These are phyloP conservation scores for Saccharum officinarum DNA, from an alignment of 176 grass and related monocot species.

Conservation along the genomic window DNA sequence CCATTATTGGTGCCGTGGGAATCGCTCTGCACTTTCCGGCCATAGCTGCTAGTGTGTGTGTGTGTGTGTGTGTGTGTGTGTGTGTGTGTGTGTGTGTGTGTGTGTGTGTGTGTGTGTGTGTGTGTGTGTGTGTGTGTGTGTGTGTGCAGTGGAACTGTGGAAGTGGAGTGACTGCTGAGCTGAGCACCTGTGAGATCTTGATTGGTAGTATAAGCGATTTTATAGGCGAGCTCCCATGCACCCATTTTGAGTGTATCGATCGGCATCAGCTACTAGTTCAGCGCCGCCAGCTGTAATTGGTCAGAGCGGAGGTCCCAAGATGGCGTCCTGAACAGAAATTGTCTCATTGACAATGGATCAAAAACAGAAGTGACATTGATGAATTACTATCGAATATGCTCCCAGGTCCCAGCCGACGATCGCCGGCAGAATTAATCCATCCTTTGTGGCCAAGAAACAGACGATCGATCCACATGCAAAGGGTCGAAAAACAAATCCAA, in stretches of 20 bases:
- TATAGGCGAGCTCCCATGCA: neutral
- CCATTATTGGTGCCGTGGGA: neutral
- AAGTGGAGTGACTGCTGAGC: neutral
- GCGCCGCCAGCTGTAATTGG: neutral
- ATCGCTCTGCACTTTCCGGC: neutral
- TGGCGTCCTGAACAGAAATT: neutral
- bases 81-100: neutral
- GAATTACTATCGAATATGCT: neutral
- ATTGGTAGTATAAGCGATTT: neutral
- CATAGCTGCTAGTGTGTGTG: neutral
- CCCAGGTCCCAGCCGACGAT: neutral
- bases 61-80: neutral
- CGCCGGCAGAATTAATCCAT: neutral
- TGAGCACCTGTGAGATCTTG: neutral
- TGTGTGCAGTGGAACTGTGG: neutral
- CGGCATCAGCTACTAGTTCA: neutral
- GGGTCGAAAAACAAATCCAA: neutral
- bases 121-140: too few relatives aligned
- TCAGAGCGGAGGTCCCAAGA: neutral
- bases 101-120: too few relatives aligned
- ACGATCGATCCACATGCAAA: neutral
- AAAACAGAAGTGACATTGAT: neutral
- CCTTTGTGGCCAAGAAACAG: neutral
- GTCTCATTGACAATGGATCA: neutral
- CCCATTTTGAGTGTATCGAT: neutral